These are phyloP conservation scores for Achaetomium macrosporum DNA, from an alignment of 2,329 filamentous ascomycete species.

Conservation along the genomic window DNA sequence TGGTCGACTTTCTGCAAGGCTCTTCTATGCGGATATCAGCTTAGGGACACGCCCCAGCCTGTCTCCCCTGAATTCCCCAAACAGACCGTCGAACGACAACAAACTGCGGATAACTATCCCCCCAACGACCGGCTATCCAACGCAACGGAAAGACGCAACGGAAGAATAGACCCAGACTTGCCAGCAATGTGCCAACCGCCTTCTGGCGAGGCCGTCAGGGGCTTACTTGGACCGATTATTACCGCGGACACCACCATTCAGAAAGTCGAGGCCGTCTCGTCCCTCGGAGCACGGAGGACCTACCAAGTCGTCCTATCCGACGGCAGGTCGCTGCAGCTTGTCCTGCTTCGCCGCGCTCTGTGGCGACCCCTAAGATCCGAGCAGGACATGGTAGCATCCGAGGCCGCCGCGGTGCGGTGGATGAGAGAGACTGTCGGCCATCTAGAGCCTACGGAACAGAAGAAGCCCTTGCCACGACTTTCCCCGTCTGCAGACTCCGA, in stretches of 20 bases:
- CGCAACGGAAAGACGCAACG: too few species aligned
- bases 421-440: constrained; percentile 28
- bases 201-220: constrained; percentile 31
- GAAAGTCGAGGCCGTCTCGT: constrained; percentile 31
- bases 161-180: background rate
- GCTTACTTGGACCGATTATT: constrained; percentile 30
- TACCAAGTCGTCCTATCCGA: constrained; percentile 41
- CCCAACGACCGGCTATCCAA: background rate
- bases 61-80: background rate
- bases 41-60: background rate
- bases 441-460: background rate
- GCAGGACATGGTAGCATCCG: constrained; percentile 38
- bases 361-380: constrained; percentile 44
- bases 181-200: constrained; percentile 32
- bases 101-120: background rate
- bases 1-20: background rate
- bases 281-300: constrained; percentile 35
- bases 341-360: constrained; percentile 38
- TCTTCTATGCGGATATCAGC: background rate
- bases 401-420: constrained; percentile 43
- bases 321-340: constrained; percentile 36
- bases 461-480: background rate
- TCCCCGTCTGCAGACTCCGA: background rate
- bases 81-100: background rate
- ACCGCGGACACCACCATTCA: constrained; percentile 30